These are phyloP conservation scores for Scheffersomyces quercinus DNA, from an alignment of 1,139 yeast species.

Conservation along the genomic window DNA sequence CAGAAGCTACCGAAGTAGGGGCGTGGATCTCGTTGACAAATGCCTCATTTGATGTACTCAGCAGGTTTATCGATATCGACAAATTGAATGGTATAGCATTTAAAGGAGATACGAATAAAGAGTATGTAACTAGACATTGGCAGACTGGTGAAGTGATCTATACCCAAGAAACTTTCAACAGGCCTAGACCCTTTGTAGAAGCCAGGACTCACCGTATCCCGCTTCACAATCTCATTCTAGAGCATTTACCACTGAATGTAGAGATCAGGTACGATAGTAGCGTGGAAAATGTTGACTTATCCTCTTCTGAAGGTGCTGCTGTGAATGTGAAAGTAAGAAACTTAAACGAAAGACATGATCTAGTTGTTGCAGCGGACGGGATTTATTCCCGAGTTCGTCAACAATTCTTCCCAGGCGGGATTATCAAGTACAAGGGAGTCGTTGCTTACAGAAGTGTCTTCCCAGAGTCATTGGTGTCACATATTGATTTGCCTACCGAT, in stretches of 20 bases:
- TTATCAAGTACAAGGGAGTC: background rate
- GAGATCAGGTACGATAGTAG: background rate
- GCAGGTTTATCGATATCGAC: background rate
- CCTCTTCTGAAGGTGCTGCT: background rate
- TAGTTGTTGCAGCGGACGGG: background rate
- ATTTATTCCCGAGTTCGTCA: background rate
- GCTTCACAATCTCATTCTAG: background rate
- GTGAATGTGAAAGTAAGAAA: background rate
- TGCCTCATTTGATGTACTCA: background rate
- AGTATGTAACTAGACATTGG: background rate
- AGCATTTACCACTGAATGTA: background rate
- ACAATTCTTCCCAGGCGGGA: background rate
- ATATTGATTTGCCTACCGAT: constrained; percentile 10
- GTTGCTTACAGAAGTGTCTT: background rate
- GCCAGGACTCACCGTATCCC: background rate
- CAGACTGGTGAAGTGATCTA: background rate
- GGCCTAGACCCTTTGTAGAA: background rate
- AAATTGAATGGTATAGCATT: background rate
- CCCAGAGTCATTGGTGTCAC: background rate
- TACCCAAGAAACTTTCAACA: background rate
- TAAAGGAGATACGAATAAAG: background rate
- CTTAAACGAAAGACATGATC: background rate
- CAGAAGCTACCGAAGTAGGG: background rate
- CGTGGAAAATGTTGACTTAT: background rate
- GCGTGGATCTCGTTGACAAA: background rate